Base-by-base conservation (phyloP, 2,329 filamentous ascomycete species). In the Colletotrichum tofieldiae region DNA sequence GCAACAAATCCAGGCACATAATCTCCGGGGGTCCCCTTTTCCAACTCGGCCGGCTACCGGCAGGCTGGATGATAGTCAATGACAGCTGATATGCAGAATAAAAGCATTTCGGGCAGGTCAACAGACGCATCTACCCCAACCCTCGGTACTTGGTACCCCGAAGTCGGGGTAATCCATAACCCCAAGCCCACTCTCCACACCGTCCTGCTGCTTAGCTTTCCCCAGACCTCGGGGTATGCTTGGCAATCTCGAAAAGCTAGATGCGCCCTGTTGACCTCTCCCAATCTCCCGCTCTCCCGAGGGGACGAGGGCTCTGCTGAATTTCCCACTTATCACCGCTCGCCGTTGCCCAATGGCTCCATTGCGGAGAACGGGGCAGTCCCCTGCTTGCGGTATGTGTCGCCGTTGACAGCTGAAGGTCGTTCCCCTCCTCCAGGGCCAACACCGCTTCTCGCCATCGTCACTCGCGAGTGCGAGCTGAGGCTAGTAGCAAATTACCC, bases 261-360 rank as follows among this genome's bases (percentile, higher is more conserved):
- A 59, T 54, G 51, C 45, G 37, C 51, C 54, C 59, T 41, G 23
- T 35, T 32, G 47, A 29, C 49, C 5, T 23, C 32, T 61, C 32
- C 65, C 52, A 72, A 62, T 67, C 62, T 59, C 39, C 61, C 37
- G 47, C 54, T 69, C 66, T n/a, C 43, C 67, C 55, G 62, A 71
- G 23, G 12, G 35, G 47, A 41, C 32, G 49, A 51, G 37, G n/a
- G n/a, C 9, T 52, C 23, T 39, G 23, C 4, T 20, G 55, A 35
- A 62, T 63, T 58, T 72, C 67, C 69, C 64, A 68, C 65, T 58
- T 41, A 64, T 72, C 29, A 52, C 51, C n/a, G 65, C 64, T 49
- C 69, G 26, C 20, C 55, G 39, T 52, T 68, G 20, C 35, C 45
- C 41, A 37, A n/a, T 18, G n/a, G 32, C 58, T 63, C 43, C 51